phyloP scores from a whole-genome alignment of 2,329 filamentous ascomycete genomes.

The Shiraia bambusicola region DNA sequence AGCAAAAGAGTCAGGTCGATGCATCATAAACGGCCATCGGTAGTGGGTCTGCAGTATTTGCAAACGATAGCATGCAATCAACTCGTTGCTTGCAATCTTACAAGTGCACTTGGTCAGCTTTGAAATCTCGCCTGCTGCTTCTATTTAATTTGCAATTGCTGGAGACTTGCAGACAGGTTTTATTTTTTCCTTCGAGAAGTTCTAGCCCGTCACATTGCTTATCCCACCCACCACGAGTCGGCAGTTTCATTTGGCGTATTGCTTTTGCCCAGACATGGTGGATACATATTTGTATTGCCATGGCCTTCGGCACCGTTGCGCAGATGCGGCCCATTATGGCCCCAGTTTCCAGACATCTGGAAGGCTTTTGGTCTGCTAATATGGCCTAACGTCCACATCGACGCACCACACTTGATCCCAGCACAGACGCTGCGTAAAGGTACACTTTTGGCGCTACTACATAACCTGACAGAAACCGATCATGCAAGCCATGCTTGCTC shows the following conservation, averaged over 20 bases:
- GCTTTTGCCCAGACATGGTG: conserved; percentile 5
- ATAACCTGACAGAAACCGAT: conserved; percentile 13
- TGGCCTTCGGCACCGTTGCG: background rate
- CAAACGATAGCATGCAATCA: background rate
- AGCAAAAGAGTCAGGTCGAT: no score
- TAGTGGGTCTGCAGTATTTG: conserved; percentile 1
- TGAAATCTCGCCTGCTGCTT: background rate
- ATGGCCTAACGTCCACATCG: conserved; percentile 3
- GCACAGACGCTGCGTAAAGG: conserved; percentile 14
- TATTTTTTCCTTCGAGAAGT: conserved; percentile 19
- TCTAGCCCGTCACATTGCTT: conserved; percentile 17
- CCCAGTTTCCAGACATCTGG: background rate
- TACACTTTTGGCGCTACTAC: conserved; percentile 14
- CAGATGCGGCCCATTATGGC: conserved; percentile 1
- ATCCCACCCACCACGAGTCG: background rate
- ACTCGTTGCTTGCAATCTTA: background rate
- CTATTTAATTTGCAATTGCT: conserved; percentile 7
- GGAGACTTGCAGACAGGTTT: conserved; percentile 8
- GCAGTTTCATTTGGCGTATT: conserved; percentile 10
- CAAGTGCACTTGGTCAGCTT: background rate
- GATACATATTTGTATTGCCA: background rate
- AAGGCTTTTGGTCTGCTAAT: conserved; percentile 3
- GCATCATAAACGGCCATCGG: conserved; percentile 3
- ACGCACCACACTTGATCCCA: conserved; percentile 5
- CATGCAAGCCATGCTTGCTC: conserved; percentile 17